Percentiles rank a stretch among this genome's conserved stretches.
Conservation (phyloP, 768 basidiomycete species). For the Galerina marginata region DNA sequence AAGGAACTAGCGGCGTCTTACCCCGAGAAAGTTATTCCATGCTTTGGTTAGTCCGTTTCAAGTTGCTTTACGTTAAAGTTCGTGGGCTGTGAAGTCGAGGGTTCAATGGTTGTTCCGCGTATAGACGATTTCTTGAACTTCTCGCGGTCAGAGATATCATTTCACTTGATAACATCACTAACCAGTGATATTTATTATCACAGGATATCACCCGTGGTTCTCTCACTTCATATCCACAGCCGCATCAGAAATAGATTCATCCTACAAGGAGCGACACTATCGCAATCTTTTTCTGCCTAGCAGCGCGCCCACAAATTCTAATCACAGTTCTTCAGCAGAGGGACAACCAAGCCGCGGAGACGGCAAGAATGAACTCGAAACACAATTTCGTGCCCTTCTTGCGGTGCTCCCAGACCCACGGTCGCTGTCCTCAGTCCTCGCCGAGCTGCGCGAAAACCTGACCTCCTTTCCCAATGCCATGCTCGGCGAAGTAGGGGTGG, state of each 20-base stretch:
- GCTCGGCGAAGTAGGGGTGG: constrained; percentile 94
- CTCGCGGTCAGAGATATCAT: too few species aligned
- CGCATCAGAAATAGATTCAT: constrained; percentile 27
- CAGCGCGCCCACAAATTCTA: constrained; percentile 14
- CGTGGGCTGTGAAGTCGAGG: neutral
- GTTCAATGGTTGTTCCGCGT: neutral
- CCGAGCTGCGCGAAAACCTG: constrained; percentile 65
- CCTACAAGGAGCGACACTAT: constrained; percentile 76
- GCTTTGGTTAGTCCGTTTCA: constrained; percentile 71
- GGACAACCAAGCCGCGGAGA: neutral
- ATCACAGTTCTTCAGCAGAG: constrained; percentile 28
- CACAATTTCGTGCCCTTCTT: constrained; percentile 61
- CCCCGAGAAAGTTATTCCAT: constrained; percentile 78
- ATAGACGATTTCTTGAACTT: too few species aligned
- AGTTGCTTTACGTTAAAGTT: neutral
- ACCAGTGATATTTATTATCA: constrained; percentile 2
- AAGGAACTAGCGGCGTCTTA: constrained; percentile 62
- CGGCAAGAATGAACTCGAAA: constrained; percentile 27
- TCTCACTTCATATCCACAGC: constrained; percentile 68
- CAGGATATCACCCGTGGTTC: constrained; percentile 97
- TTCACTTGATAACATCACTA: neutral
- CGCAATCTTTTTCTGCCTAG: constrained; percentile 60
- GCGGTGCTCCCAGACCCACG: constrained; percentile 74
- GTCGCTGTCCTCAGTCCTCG: constrained; percentile 61
- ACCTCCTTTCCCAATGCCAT: constrained; percentile 69